Evolutionary conservation across 768 basidiomycete species (phyloP).

Genomic region (Chlorophyllum brunneum): DNA sequence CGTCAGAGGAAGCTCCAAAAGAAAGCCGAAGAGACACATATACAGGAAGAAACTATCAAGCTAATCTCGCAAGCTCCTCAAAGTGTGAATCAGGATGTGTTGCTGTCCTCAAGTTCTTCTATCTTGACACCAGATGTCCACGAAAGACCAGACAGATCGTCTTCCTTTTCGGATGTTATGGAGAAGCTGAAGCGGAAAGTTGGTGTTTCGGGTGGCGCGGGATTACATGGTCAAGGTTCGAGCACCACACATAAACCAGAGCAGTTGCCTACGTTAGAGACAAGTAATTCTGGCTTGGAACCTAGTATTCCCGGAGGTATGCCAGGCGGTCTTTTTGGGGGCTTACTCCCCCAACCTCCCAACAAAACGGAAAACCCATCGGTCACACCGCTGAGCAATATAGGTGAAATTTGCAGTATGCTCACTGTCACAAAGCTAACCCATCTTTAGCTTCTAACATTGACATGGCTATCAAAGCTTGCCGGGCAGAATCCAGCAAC

Average conservation of each 20-base stretch:
- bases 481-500: constrained; percentile 61
- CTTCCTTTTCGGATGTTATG: constrained; percentile 18
- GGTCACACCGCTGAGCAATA: constrained; percentile 39
- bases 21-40: constrained; percentile 26
- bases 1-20: constrained; percentile 57
- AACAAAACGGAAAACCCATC: constrained; percentile 10
- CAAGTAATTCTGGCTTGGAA: neutral
- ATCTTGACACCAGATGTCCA: neutral
- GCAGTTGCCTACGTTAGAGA: neutral
- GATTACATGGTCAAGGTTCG: neutral
- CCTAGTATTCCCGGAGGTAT: neutral
- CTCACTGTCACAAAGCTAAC: constrained; percentile 3
- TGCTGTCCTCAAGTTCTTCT: neutral
- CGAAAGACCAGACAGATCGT: constrained; percentile 2
- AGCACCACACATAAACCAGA: neutral
- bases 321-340: constrained; percentile 4
- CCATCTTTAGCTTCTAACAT: constrained; percentile 52
- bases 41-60: constrained; percentile 1
- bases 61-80: constrained; percentile 7
- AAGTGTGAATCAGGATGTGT: neutral
- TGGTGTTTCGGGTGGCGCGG: constrained; percentile 16
- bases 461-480: constrained; percentile 68
- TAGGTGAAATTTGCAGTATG: constrained; percentile 27
- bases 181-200: constrained; percentile 28
- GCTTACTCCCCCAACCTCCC: neutral